These are phyloP conservation scores for Veloporphyrellus conicus DNA, from an alignment of 1,284 basidiomycete species.

Conservation along the genomic window DNA sequence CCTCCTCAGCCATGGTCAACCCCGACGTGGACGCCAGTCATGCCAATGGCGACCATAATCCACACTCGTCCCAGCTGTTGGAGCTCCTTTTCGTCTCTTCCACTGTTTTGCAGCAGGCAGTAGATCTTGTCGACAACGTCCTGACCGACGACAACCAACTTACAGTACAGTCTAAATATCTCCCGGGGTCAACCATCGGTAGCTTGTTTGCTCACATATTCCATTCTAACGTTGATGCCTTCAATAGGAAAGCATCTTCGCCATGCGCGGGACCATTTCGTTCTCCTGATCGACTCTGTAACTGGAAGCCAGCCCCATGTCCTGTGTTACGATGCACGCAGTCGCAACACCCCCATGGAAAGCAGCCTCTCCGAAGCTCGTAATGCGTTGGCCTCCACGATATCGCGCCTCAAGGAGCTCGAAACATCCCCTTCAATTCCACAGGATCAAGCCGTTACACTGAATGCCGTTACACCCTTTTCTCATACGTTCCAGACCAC, in stretches of 20 bases:
- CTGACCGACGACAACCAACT: constrained; percentile 66
- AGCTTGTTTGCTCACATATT: constrained; percentile 10
- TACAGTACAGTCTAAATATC: constrained; percentile 57
- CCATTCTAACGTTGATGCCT: constrained; percentile 1
- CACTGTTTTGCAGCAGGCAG: constrained; percentile 62
- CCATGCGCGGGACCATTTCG: constrained; percentile 77
- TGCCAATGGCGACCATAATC: constrained; percentile 1
- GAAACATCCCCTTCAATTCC: constrained; percentile 40
- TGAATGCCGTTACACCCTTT: constrained; percentile 77
- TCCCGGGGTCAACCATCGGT: constrained; percentile 83
- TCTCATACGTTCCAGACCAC: constrained; percentile 70
- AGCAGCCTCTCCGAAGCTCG: constrained; percentile 56
- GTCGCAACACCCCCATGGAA: constrained; percentile 79
- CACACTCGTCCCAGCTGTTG: constrained; percentile 33
- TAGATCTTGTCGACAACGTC: constrained; percentile 63
- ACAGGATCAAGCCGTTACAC: constrained; percentile 53
- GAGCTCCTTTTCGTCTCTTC: constrained; percentile 62
- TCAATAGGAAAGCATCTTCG: constrained; percentile 71
- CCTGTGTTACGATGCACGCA: constrained; percentile 70
- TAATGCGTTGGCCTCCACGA: constrained; percentile 51
- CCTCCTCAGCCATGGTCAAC: constrained; percentile 22
- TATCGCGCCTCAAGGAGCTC: constrained; percentile 51
- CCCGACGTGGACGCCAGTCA: not conserved
- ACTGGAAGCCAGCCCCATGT: constrained; percentile 47
- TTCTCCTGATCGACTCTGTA: constrained; percentile 57